These are phyloP conservation scores for Hagleromyces aurorensis DNA, from an alignment of 805 yeast genomes.

Conservation along the genomic window DNA sequence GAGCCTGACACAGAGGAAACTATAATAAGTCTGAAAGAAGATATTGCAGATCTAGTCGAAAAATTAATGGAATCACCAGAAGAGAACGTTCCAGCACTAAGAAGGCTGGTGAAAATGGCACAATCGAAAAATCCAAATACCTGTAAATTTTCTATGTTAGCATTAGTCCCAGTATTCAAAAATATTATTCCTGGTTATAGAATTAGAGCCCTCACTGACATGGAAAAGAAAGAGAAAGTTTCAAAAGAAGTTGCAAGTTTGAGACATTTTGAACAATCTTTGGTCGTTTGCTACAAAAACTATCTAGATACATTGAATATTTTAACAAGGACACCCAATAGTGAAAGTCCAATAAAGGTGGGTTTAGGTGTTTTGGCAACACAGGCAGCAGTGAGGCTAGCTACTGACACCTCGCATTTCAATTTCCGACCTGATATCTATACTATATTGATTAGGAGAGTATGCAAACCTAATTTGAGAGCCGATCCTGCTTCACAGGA, in stretches of 20 bases:
- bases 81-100: constrained; percentile 58
- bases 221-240: constrained; percentile 75
- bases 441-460: constrained; percentile 55
- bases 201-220: constrained; percentile 73
- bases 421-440: constrained; percentile 75
- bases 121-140: constrained; percentile 58
- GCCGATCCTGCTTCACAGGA: constrained; percentile 42
- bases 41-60: constrained; percentile 74
- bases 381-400: constrained; percentile 73
- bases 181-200: constrained; percentile 82
- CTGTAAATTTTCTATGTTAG: constrained; percentile 61
- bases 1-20: constrained; percentile 45
- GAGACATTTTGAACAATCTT: constrained; percentile 72
- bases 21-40: constrained; percentile 62
- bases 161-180: constrained; percentile 79
- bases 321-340: constrained; percentile 34
- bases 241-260: constrained; percentile 71
- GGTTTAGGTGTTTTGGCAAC: constrained; percentile 49
- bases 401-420: constrained; percentile 63
- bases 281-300: constrained; percentile 59
- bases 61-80: constrained; percentile 82
- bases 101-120: constrained; percentile 64
- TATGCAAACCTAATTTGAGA: constrained; percentile 47
- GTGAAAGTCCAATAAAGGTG: constrained; percentile 26
- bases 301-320: constrained; percentile 52